Evolutionary conservation across 306 rosid species (phyloP).

Genomic region (Ziziphus jujuba): DNA sequence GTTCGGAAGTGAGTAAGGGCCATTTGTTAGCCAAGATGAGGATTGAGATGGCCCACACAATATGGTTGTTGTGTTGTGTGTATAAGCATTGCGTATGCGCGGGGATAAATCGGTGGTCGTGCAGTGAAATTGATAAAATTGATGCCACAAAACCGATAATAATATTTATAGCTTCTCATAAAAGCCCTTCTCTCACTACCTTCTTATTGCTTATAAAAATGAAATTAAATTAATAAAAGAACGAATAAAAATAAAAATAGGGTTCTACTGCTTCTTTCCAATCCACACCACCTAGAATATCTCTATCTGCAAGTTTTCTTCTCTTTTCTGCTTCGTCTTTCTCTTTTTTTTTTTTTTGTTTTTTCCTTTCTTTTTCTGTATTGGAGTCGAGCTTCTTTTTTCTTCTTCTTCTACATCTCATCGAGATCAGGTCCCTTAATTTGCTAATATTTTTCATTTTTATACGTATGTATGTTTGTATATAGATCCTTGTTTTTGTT

Average conservation of each 20-base stretch:
- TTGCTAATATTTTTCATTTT: not conserved
- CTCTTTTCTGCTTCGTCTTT: not conserved
- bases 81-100: not conserved
- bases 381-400: not conserved
- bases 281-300: not conserved
- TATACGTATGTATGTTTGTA: not conserved
- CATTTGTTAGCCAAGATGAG: constrained; percentile 25
- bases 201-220: no score
- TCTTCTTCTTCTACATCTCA: constrained; percentile 15
- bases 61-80: not conserved
- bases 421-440: constrained; percentile 23
- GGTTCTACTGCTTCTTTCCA: not conserved
- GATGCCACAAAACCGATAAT: no score
- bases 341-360: no score
- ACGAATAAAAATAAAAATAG: not conserved
- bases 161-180: no score
- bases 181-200: no score
- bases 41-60: constrained; percentile 49
- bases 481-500: not conserved
- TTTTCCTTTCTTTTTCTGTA: no score
- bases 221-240: no score
- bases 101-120: not conserved
- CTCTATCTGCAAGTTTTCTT: constrained; percentile 3
- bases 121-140: not conserved
- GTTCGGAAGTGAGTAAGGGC: not conserved